Conservation (phyloP, 495 filamentous ascomycete species). For the Rhypophila decipiens region DNA sequence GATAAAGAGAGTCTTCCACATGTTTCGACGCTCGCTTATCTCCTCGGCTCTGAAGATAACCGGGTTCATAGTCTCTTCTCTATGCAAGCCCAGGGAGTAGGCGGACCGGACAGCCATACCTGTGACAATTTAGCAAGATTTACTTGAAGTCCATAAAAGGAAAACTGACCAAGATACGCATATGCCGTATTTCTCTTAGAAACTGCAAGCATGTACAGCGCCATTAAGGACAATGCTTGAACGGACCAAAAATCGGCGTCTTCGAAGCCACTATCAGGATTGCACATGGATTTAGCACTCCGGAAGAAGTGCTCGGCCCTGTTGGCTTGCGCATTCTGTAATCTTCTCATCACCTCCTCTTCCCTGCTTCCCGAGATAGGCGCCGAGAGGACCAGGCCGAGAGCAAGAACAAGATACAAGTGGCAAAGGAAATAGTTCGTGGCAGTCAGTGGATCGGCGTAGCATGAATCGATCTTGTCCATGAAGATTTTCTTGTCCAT, state of each 20-base stretch:
- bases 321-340: slow-evolving; percentile 38
- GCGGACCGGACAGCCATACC: slow-evolving; percentile 60
- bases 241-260: slow-evolving; percentile 59
- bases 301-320: slow-evolving; percentile 55
- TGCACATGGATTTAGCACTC: slow-evolving; percentile 48
- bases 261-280: slow-evolving; percentile 52
- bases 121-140: slow-evolving; percentile 9
- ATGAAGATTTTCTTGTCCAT: slow-evolving; percentile 48
- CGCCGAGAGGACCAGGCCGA: slow-evolving; percentile 52
- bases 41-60: slow-evolving; percentile 40
- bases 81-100: slow-evolving; percentile 54
- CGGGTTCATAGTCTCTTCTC: slow-evolving; percentile 50
- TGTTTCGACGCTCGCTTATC: slow-evolving; percentile 41
- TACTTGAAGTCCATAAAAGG: background rate
- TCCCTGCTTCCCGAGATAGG: slow-evolving; percentile 42
- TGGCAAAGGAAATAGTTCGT: slow-evolving; percentile 47
- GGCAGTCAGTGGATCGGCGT: slow-evolving; percentile 43
- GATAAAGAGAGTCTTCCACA: slow-evolving; percentile 57
- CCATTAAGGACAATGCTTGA: slow-evolving; percentile 55
- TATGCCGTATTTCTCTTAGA: slow-evolving; percentile 56
- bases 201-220: slow-evolving; percentile 51
- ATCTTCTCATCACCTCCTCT: slow-evolving; percentile 42
- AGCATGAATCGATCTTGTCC: slow-evolving; percentile 42
- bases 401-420: slow-evolving; percentile 51
- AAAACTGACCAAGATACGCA: slow-evolving; percentile 46